Conservation (phyloP, 2,329 filamentous ascomycete genomes). For the Alternaria arborescens region DNA sequence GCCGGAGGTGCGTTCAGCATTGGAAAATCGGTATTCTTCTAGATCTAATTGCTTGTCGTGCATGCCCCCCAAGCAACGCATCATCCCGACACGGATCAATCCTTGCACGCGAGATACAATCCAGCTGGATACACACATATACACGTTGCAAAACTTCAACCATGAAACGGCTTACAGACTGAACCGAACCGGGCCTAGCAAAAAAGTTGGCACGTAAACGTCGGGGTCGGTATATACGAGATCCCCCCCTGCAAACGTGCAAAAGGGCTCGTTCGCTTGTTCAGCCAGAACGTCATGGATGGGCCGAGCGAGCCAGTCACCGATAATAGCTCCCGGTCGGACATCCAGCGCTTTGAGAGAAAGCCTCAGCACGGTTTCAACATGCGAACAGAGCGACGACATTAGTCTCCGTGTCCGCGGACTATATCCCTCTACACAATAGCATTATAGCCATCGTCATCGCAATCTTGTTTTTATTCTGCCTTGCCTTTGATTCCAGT, state of each 20-base stretch:
- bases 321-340: background rate
- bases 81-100: no score
- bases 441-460: background rate
- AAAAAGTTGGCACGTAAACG: constrained; percentile 21
- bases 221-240: constrained; percentile 15
- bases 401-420: background rate
- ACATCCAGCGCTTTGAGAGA: background rate
- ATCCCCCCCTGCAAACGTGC: background rate
- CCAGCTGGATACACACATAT: background rate
- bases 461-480: background rate
- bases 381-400: background rate
- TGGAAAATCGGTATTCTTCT: background rate
- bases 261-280: background rate
- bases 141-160: background rate
- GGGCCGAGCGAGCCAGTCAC: background rate
- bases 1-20: background rate
- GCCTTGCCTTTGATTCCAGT: no score
- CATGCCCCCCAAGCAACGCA: background rate
- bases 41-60: background rate
- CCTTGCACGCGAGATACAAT: no score
- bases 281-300: constrained; percentile 27
- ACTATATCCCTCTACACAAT: background rate
- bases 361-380: background rate
- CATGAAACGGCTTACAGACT: background rate
- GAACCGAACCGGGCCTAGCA: background rate